Conservation (phyloP, 1,284 basidiomycete species). For the Coniferiporia sulphurascens region DNA sequence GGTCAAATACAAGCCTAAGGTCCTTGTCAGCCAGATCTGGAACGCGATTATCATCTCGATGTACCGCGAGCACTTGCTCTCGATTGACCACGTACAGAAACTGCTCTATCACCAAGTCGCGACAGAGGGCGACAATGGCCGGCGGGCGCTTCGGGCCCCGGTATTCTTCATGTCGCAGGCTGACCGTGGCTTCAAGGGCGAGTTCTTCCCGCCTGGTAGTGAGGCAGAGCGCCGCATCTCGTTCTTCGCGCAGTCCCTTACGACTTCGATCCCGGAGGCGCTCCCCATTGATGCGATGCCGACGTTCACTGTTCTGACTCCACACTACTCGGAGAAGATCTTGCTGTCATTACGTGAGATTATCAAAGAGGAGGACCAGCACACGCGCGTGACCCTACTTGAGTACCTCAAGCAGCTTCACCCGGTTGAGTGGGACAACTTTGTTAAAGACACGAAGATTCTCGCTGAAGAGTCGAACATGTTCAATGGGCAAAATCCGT, state of each 20-base stretch:
- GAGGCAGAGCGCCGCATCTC: slow-evolving; percentile 94
- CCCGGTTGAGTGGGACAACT: slow-evolving; percentile 99
- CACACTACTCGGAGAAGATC: slow-evolving; percentile 97
- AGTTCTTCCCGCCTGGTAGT: slow-evolving; percentile 90
- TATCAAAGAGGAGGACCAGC: slow-evolving; percentile 94
- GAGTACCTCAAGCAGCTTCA: slow-evolving; percentile 99
- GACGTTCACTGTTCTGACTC: slow-evolving; percentile 92
- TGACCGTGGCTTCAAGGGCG: slow-evolving; percentile 78
- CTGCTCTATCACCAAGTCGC: slow-evolving; percentile 93
- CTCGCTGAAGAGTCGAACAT: slow-evolving; percentile 92
- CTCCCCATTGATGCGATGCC: slow-evolving; percentile 95
- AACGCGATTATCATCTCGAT: slow-evolving; percentile 99
- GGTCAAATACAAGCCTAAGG: slow-evolving; percentile 96
- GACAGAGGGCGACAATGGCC: slow-evolving; percentile 70
- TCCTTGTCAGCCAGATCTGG: slow-evolving; percentile 96
- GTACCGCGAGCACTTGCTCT: slow-evolving; percentile 95
- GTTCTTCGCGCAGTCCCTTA: slow-evolving; percentile 94
- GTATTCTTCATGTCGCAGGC: slow-evolving; percentile 93
- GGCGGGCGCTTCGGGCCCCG: slow-evolving; percentile 85
- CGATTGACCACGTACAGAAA: slow-evolving; percentile 93
- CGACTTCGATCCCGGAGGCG: slow-evolving; percentile 84
- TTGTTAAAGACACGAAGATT: slow-evolving; percentile 99
- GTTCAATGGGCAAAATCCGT: slow-evolving; percentile 78
- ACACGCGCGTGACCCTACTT: slow-evolving; percentile 89
- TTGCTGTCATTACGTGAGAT: slow-evolving; percentile 91